Evolutionary conservation across 1,139 yeast genomes (phyloP).

Genomic region (Petasospora fabianii): DNA sequence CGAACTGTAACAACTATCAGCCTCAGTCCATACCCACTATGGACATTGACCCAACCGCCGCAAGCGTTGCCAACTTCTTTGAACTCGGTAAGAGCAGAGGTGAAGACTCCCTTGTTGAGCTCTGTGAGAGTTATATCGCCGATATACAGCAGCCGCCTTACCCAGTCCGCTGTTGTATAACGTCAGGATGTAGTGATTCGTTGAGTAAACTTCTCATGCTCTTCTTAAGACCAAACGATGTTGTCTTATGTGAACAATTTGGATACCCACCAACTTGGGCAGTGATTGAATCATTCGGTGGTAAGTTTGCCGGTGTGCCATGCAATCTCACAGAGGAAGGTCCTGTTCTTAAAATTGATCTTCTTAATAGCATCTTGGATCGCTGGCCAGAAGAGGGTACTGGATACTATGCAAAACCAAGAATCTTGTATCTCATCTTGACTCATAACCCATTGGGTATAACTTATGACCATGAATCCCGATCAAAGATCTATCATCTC

Average conservation of each 20-base stretch:
- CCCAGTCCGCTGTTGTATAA: conserved; percentile 37
- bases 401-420: conserved; percentile 51
- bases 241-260: conserved; percentile 51
- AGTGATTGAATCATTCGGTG: conserved; percentile 38
- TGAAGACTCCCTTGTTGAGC: neutral
- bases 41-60: no score
- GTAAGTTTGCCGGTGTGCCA: conserved; percentile 37
- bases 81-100: neutral
- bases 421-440: conserved; percentile 75
- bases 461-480: conserved; percentile 66
- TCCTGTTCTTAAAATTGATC: conserved; percentile 36
- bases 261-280: conserved; percentile 51
- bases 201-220: conserved; percentile 46
- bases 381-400: conserved; percentile 42
- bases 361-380: conserved; percentile 19
- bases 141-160: neutral
- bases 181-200: conserved; percentile 57
- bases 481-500: conserved; percentile 63
- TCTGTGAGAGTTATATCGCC: neutral
- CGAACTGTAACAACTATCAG: no score
- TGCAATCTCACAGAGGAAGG: conserved; percentile 31
- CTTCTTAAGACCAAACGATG: conserved; percentile 47
- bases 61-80: neutral
- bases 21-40: no score
- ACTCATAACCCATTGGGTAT: conserved; percentile 98